phyloP scores from a whole-genome alignment of 2,329 filamentous ascomycete species.

The Teratosphaeria destructans region DNA sequence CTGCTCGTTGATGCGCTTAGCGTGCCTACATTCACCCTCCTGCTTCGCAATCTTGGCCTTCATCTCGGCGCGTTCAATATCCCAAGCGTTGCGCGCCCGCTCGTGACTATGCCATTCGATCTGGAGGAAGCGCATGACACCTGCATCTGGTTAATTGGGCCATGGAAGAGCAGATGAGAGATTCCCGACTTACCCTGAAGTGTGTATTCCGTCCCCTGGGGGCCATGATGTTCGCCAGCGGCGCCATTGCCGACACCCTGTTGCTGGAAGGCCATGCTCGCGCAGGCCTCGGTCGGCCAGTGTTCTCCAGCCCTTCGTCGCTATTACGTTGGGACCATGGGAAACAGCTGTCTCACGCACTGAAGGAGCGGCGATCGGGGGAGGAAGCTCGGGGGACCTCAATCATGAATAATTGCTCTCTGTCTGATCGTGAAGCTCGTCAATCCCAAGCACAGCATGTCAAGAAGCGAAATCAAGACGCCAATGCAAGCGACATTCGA shows the following conservation, averaged over 20 bases:
- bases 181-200: slow-evolving; percentile 48
- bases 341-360: neutral
- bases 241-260: slow-evolving; percentile 49
- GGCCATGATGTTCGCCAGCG: slow-evolving; percentile 35
- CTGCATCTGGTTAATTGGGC: slow-evolving; percentile 33
- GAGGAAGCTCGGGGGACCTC: neutral
- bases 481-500: neutral
- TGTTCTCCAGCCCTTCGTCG: neutral
- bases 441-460: neutral
- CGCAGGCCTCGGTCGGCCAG: neutral
- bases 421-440: neutral
- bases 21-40: slow-evolving; percentile 78
- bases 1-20: slow-evolving; percentile 79
- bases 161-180: neutral
- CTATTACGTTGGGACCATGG: neutral
- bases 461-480: neutral
- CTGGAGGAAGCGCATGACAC: slow-evolving; percentile 98
- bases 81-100: slow-evolving; percentile 94
- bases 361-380: neutral
- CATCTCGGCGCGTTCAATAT: slow-evolving; percentile 98
- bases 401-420: neutral
- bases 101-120: slow-evolving; percentile 99
- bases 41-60: slow-evolving; percentile 91
- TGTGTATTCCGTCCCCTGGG: slow-evolving; percentile 60
- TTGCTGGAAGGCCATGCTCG: slow-evolving; percentile 56